These are phyloP conservation scores for Ganoderma lucidum DNA, from an alignment of 1,284 basidiomycete genomes.

Conservation along the genomic window DNA sequence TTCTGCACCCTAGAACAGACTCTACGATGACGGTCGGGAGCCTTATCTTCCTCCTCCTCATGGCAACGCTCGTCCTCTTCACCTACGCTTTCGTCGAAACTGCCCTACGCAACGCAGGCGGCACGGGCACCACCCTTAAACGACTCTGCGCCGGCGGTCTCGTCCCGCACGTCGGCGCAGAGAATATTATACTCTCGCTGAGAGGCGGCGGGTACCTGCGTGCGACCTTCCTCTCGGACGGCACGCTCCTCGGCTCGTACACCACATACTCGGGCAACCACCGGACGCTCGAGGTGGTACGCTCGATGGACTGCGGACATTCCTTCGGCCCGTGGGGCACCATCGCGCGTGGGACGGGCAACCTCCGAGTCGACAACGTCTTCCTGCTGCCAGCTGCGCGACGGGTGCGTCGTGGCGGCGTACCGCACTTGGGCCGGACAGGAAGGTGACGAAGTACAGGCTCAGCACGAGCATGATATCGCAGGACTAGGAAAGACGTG, in stretches of 20 bases:
- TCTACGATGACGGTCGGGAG: background rate
- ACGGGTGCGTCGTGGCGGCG: slow-evolving; percentile 16
- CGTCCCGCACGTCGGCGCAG: slow-evolving; percentile 73
- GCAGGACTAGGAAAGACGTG: background rate
- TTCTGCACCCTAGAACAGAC: no score
- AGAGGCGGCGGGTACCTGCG: slow-evolving; percentile 14
- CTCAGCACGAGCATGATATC: slow-evolving; percentile 12
- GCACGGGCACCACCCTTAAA: slow-evolving; percentile 53
- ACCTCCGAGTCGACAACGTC: slow-evolving; percentile 16
- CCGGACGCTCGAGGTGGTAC: slow-evolving; percentile 1
- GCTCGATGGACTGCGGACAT: slow-evolving; percentile 14
- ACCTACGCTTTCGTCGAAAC: background rate
- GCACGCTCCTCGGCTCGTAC: slow-evolving; percentile 9
- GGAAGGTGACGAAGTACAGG: slow-evolving; percentile 10
- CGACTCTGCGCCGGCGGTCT: slow-evolving; percentile 69
- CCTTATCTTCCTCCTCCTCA: slow-evolving; percentile 9
- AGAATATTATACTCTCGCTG: slow-evolving; percentile 11
- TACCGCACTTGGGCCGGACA: slow-evolving; percentile 10
- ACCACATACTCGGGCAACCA: background rate
- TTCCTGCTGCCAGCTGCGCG: slow-evolving; percentile 19
- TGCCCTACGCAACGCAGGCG: background rate
- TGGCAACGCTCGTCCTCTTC: background rate
- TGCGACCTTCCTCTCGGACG: slow-evolving; percentile 8
- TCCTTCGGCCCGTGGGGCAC: slow-evolving; percentile 7
- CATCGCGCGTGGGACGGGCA: slow-evolving; percentile 11